Evolutionary conservation across 257 asterid genomes (phyloP), one percentile per base, ranked within the genome.

Genomic region (Solanum microdontum): DNA sequence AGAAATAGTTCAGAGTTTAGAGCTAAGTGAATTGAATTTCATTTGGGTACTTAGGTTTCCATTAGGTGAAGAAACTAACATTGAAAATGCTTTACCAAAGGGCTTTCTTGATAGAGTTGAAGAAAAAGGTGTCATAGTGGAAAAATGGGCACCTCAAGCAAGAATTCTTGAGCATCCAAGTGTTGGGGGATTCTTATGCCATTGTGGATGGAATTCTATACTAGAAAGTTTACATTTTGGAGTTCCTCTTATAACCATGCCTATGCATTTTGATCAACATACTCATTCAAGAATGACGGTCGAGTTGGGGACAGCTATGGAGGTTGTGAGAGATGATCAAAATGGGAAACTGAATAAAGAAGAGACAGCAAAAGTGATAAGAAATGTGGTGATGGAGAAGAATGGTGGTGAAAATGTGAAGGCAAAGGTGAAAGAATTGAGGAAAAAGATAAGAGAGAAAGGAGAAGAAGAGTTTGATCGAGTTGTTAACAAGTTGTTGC

Each of bases 61-160:
- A 9, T n/a, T 26, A 8, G 90, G 87, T 8, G 87, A 79, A 30
- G 58, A 72, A 72, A 66, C 13, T 12, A 86, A 73, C 24, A 11
- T 77, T 17, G 86, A 89, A 21, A 89, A 88, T 7, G 83, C 21
- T 7, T 13, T 92, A 76, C 94, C 93, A 5, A 11, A 79, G 26
- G 93, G 93, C 17, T 91, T 92, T 89, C 92, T 90, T 13, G 91
- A 87, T 4, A 88, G 90, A 84, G 89, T 87, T 21, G 62, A 86
- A 86, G 90, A 84, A 13, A 89, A 90, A 10, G 93, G 93, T 4
- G 4, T 88, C 48, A 83, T 92, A n/a, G 75, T 89, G 36, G 75
- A 89, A 2, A 91, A 90, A 30, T 92, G 94, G 94, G 93, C 93
- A 0, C 92, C 95, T 13, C 93, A 92, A 86, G 45, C 84, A 3